Evolutionary conservation across 768 basidiomycete genomes (phyloP), one percentile per base, ranked within the genome.

Genomic region (Grammothele lineata): DNA sequence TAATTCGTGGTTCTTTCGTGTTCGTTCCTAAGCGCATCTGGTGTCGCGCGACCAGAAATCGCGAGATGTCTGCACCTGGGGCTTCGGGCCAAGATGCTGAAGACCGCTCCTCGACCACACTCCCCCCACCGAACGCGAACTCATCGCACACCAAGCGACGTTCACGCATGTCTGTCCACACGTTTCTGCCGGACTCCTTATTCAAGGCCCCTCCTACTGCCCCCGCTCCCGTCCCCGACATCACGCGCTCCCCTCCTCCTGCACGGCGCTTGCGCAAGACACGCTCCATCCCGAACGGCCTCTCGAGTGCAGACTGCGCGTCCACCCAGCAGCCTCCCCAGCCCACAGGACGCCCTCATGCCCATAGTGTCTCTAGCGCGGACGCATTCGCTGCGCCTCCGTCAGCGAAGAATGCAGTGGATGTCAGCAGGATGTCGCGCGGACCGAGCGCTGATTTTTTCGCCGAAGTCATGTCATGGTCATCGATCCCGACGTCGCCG

Each of bases 341-440:
- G 0, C 55, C 65, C 4, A 62, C 67, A 1, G 84, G 81, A 33
- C 79, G 86, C 21, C 78, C 73, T 2, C 87, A 90, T 57, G 87
- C 87, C 3, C 83, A 87, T 53, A 88, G 85, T 62, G 86, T 90
- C 15, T 89, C 86, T 1, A 79, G 78, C 2, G 80, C 76, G 11
- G 85, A 90, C 48, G 68, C 79, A 37, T 75, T 78, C 18, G 76
- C 76, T 10, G 66, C 62, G 2, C 56, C 66, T 1, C 34, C 62
- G 11, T 47, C 61, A 3, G 51, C 37, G 7, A 53, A 64, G 21
- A 47, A 36, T 9, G 62, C 62, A n/a, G 57, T 57, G 21, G 56
- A 58, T 12, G 67, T 64, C 18, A 37, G 32, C 5, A 25, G 35
- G 35, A 19, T 19, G 9, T 19, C 37, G 30, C 35, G 30, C 21